Conservation (phyloP, 1,139 yeast genomes). For the Lizanozyma gosingica region DNA sequence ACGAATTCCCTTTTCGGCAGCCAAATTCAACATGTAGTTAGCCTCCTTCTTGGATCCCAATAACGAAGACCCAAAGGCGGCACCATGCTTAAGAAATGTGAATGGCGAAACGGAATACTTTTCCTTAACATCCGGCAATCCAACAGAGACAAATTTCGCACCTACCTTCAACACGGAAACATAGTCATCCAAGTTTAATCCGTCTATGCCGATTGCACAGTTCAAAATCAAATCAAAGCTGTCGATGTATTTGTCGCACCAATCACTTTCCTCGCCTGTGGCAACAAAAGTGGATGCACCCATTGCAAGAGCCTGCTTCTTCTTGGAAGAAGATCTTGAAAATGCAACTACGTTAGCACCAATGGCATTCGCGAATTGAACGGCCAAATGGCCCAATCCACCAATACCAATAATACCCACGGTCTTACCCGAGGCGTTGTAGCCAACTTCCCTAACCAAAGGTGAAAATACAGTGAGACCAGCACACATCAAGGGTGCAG, state of each 20-base stretch:
- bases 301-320: conserved; percentile 25
- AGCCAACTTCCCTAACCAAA: conserved; percentile 25
- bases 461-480: conserved; percentile 60
- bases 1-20: conserved; percentile 28
- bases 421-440: conserved; percentile 24
- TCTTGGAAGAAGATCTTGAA: conserved; percentile 28
- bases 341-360: conserved; percentile 35
- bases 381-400: conserved; percentile 37
- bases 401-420: conserved; percentile 43
- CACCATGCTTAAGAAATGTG: conserved; percentile 21
- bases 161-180: conserved; percentile 29
- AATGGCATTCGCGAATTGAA: conserved; percentile 32
- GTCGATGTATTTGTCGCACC: conserved; percentile 22
- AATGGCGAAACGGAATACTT: conserved; percentile 22
- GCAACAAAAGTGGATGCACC: conserved; percentile 35
- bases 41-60: conserved; percentile 33
- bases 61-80: conserved; percentile 22
- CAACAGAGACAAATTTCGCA: conserved; percentile 45
- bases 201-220: conserved; percentile 37
- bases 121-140: conserved; percentile 40
- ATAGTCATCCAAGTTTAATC: conserved; percentile 21
- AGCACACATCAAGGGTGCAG: conserved; percentile 62
- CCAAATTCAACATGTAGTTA: conserved; percentile 28
- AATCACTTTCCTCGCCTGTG: conserved; percentile 27
- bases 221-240: conserved; percentile 39